Evolutionary conservation across 2,329 filamentous ascomycete species (phyloP), one percentile per base, ranked within the genome.

Genomic region (Paecilomyces niveus): DNA sequence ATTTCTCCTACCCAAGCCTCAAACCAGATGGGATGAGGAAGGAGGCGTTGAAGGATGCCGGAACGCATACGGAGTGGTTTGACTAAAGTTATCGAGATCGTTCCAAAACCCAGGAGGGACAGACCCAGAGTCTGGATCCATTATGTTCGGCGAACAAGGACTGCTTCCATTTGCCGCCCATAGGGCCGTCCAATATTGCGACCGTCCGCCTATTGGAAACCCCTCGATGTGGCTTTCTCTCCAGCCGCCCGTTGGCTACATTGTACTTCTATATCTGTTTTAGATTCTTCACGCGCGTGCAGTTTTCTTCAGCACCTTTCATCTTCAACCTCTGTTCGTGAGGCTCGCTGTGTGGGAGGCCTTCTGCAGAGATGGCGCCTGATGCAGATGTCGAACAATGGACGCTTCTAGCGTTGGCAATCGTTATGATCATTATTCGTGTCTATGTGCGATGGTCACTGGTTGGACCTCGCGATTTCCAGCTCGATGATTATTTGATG

Each of bases 401-500:
- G 62, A 75, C 78, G 2, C 73, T 85, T 9, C 70, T 84, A n/a
- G 76, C 71, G 0, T 63, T 83, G 31, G 81, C 76, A 1, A 63
- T 81, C 6, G 53, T 75, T 35, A 65, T 83, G 49, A 83, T 83
- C 8, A 59, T 71, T 8, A 61, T 85, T 11, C 76, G 83, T 24
- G 75, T 77, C 1, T 80, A 77, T 59, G 74, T 80, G 15, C 76
- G 83, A 13, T 70, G 80, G 59, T 73, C 57, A 26, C 52, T 62
- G 7, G 76, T 79, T 2, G 82, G 83, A 22, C 69, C 78, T 55
- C 67, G 67, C 53, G 72, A 74, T 9, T 76, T 85, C 54, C 74
- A 76, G 62, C 73, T 76, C 1, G 83, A 85, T 64, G 84, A 86
- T 59, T 84, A 81, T 61, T 64, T 85, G 24, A 82, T 84, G 68